These are phyloP conservation scores for Penicillium psychrofluorescens DNA, from an alignment of 495 filamentous ascomycete species.

Conservation along the genomic window DNA sequence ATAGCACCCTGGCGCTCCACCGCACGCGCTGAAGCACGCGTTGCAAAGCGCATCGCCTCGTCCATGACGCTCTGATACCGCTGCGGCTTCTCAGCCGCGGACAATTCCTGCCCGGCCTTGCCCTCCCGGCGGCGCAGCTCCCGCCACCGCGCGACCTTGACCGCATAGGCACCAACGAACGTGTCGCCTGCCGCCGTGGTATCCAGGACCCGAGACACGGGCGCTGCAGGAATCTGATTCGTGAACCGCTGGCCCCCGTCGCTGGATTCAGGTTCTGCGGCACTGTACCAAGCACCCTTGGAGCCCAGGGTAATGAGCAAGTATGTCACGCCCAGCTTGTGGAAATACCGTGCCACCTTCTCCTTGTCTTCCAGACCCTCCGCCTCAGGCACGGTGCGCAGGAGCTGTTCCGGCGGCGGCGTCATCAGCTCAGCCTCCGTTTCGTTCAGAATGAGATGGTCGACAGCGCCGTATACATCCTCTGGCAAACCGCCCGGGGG, in stretches of 20 bases:
- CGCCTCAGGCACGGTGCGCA: slow-evolving; percentile 28
- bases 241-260: slow-evolving; percentile 28
- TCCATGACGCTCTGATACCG: slow-evolving; percentile 45
- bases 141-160: slow-evolving; percentile 47
- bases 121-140: slow-evolving; percentile 26
- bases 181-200: slow-evolving; percentile 95
- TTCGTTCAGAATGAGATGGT: slow-evolving; percentile 84
- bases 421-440: slow-evolving; percentile 75
- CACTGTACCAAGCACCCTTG: slow-evolving; percentile 61
- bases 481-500: slow-evolving; percentile 53
- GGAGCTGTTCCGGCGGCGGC: slow-evolving; percentile 27
- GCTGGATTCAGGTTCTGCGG: slow-evolving; percentile 28
- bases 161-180: slow-evolving; percentile 83
- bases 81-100: slow-evolving; percentile 33
- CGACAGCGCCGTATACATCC: slow-evolving; percentile 59
- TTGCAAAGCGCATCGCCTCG: slow-evolving; percentile 59
- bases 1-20: slow-evolving; percentile 78
- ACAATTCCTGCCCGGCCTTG: slow-evolving; percentile 25
- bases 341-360: slow-evolving; percentile 50
- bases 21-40: slow-evolving; percentile 64
- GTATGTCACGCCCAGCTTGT: slow-evolving; percentile 61
- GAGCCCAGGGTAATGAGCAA: slow-evolving; percentile 78
- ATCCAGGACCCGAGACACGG: slow-evolving; percentile 68
- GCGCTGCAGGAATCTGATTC: slow-evolving; percentile 44
- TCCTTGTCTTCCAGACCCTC: slow-evolving; percentile 40